Evolutionary conservation across 331 rosid species (phyloP).

Genomic region (Telfairia occidentalis): DNA sequence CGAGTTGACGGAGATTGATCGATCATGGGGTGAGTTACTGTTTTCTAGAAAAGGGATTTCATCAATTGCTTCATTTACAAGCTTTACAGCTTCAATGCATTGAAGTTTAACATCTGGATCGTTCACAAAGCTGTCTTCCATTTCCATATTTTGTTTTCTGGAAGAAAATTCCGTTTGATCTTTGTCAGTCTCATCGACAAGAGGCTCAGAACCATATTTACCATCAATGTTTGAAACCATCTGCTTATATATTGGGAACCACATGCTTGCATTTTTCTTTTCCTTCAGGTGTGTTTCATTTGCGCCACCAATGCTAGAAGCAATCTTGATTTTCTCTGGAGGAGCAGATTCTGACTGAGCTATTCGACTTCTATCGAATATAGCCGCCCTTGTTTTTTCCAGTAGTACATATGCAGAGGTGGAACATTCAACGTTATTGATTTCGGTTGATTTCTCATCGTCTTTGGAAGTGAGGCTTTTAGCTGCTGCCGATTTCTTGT

Average conservation of each 20-base stretch:
- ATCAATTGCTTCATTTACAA: conserved; percentile 87
- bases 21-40: conserved; percentile 27
- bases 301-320: conserved; percentile 19
- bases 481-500: conserved; percentile 15
- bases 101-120: conserved; percentile 32
- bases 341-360: not conserved
- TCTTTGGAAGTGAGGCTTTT: not conserved
- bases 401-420: conserved; percentile 18
- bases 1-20: conserved; percentile 16
- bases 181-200: conserved; percentile 23
- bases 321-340: not conserved
- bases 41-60: conserved; percentile 55
- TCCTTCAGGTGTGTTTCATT: conserved; percentile 26
- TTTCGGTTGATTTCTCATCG: conserved; percentile 22
- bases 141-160: conserved; percentile 12
- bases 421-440: conserved; percentile 23
- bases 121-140: conserved; percentile 19
- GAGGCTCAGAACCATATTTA: conserved; percentile 27
- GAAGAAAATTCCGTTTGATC: conserved; percentile 2
- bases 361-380: conserved; percentile 18
- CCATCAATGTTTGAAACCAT: conserved; percentile 52
- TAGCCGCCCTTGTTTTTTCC: conserved; percentile 20
- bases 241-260: conserved; percentile 74
- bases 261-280: conserved; percentile 38
- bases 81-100: conserved; percentile 62